Conservation (phyloP, 208 protist genomes). For the Acanthamoeba healyi region DNA sequence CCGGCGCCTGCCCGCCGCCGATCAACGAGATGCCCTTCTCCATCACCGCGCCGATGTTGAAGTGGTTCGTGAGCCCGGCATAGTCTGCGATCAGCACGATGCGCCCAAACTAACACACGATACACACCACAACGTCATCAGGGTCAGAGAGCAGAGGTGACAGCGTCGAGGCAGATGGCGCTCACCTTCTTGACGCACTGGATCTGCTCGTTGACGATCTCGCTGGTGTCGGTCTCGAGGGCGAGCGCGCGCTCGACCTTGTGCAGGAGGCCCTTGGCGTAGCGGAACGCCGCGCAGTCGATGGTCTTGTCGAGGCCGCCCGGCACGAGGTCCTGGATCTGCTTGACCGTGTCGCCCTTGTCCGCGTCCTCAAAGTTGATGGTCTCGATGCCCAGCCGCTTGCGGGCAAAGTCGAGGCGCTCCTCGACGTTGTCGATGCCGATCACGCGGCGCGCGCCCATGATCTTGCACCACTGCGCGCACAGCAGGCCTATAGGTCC, state of each 20-base stretch:
- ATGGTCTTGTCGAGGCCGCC: constrained; percentile 80
- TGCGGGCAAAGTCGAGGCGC: constrained; percentile 69
- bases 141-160: too few species aligned
- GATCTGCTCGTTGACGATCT: constrained; percentile 80
- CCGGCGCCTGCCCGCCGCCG: constrained; percentile 57
- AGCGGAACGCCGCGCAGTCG: constrained; percentile 82
- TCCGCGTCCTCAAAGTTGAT: constrained; percentile 84
- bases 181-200: constrained; percentile 74
- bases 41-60: constrained; percentile 83
- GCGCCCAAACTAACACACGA: constrained; percentile 31
- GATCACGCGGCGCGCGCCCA: constrained; percentile 74
- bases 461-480: constrained; percentile 71
- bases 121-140: not conserved
- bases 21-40: constrained; percentile 77
- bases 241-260: constrained; percentile 75
- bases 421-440: constrained; percentile 80
- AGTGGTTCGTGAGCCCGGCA: constrained; percentile 79
- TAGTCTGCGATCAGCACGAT: constrained; percentile 83
- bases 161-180: not conserved
- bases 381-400: constrained; percentile 55
- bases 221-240: constrained; percentile 81
- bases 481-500: constrained; percentile 81
- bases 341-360: constrained; percentile 73
- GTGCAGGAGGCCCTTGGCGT: constrained; percentile 76
- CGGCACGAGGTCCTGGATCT: constrained; percentile 41